A percentile compares a stretch with the other conserved stretches of the same genome.
Conservation (phyloP, 2,329 filamentous ascomycete genomes). For the Talaromyces funiculosus region DNA sequence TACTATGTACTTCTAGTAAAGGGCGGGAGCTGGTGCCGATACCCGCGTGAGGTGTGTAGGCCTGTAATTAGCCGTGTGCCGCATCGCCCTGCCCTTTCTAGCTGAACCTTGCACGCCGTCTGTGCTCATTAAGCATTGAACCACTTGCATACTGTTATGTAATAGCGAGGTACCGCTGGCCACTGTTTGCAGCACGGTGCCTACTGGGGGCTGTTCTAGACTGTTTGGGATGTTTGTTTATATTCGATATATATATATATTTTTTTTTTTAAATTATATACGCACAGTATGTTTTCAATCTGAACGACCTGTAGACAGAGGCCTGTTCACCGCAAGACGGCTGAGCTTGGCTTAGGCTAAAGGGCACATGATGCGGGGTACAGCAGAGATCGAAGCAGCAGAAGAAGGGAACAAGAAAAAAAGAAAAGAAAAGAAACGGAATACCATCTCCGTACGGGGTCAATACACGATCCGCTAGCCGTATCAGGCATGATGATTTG, state of each 20-base stretch:
- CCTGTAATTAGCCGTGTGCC: background rate
- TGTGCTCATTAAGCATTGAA: slow-evolving; percentile 4
- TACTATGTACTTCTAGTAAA: too few relatives aligned
- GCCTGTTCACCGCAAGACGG: background rate
- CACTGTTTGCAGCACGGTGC: slow-evolving; percentile 6
- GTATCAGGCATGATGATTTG: slow-evolving; percentile 3
- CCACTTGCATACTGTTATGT: slow-evolving; percentile 6
- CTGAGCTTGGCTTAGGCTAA: background rate
- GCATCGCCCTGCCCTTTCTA: slow-evolving; percentile 2
- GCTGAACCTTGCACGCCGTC: background rate
- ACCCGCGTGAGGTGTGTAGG: background rate
- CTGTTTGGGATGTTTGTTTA: slow-evolving; percentile 3
- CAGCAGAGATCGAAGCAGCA: slow-evolving; percentile 6
- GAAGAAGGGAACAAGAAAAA: background rate
- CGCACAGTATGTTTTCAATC: too few relatives aligned
- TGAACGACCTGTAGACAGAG: background rate
- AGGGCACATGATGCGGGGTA: slow-evolving; percentile 11
- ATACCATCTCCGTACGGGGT: background rate
- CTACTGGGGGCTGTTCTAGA: background rate
- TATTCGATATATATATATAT: background rate
- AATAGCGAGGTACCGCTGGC: background rate
- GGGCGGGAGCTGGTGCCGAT: background rate
- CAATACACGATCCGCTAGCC: background rate
- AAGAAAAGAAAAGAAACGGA: background rate
- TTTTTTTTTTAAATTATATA: background rate